These are phyloP conservation scores for Podaxis rugospora DNA, from an alignment of 768 basidiomycete genomes.

Conservation along the genomic window DNA sequence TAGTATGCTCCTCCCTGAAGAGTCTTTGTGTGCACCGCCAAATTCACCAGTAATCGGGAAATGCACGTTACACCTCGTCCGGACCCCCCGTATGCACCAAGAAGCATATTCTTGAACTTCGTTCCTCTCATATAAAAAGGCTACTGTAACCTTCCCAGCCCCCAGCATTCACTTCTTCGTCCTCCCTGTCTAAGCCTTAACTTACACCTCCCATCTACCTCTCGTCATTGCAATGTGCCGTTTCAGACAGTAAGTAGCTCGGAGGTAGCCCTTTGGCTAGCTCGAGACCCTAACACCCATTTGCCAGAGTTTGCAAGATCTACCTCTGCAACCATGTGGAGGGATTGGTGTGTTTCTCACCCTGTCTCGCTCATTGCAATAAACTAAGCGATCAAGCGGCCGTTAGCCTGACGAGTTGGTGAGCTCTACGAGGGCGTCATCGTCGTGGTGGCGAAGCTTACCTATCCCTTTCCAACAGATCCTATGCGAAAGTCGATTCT, in stretches of 20 bases:
- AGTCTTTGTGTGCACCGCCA: too few species aligned
- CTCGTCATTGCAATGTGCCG: constrained; percentile 39
- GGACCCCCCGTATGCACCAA: neutral
- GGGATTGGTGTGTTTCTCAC: constrained; percentile 29
- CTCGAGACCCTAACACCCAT: neutral
- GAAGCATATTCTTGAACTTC: neutral
- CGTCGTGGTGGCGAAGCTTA: constrained; percentile 14
- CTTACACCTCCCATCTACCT: constrained; percentile 2
- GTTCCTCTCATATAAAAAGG: neutral
- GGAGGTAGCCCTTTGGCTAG: neutral
- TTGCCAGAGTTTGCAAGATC: constrained; percentile 38
- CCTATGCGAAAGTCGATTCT: constrained; percentile 37
- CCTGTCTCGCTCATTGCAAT: neutral
- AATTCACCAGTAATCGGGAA: too few species aligned
- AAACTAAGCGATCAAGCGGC: neutral
- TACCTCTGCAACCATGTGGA: constrained; percentile 48
- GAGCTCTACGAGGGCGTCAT: constrained; percentile 1
- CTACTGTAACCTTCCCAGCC: neutral
- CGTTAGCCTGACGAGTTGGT: constrained; percentile 27
- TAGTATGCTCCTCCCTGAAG: too few species aligned
- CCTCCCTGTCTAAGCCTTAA: constrained; percentile 6
- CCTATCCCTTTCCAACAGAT: constrained; percentile 30
- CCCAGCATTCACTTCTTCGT: neutral
- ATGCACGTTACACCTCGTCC: too few species aligned
- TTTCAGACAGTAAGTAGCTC: constrained; percentile 44